Conservation (phyloP, 306 rosid genomes). For the Vigna reflexopilosa region DNA sequence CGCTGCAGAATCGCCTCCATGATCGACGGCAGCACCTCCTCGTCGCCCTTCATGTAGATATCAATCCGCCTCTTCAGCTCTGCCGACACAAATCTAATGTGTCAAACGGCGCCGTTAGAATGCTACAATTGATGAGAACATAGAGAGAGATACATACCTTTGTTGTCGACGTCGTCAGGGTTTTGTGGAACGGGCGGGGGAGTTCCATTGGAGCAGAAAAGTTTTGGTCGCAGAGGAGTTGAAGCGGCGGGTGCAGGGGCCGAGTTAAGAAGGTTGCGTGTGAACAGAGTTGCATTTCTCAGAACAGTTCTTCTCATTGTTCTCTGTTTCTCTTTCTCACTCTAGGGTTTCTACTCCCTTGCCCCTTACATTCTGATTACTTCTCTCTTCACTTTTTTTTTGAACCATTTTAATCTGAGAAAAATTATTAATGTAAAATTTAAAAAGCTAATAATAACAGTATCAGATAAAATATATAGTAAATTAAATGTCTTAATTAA, state of each 20-base stretch:
- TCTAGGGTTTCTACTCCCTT: conserved; percentile 40
- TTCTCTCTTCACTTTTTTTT: not conserved
- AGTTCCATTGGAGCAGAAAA: conserved; percentile 57
- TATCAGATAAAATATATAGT: too few species aligned
- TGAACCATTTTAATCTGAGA: too few species aligned
- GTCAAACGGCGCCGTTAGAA: not conserved
- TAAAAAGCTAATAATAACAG: too few species aligned
- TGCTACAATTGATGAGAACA: not conserved
- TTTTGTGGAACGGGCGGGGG: conserved; percentile 31
- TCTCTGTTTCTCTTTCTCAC: not conserved
- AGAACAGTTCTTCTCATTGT: conserved; percentile 46
- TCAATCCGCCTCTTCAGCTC: conserved; percentile 69
- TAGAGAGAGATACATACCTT: conserved; percentile 50
- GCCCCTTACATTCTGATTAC: not conserved
- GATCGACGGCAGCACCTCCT: conserved; percentile 65
- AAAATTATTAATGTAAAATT: too few species aligned
- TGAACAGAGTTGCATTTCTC: conserved; percentile 49
- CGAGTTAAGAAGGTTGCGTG: conserved; percentile 53
- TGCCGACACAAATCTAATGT: conserved; percentile 21
- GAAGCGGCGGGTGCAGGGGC: conserved; percentile 45
- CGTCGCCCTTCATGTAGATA: conserved; percentile 77
- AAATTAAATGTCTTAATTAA: too few species aligned
- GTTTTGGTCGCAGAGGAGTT: conserved; percentile 46
- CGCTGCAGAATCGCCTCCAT: conserved; percentile 76
- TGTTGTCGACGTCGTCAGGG: conserved; percentile 58